phyloP scores from a whole-genome alignment of 1,284 basidiomycete genomes.

The Nidula niveotomentosa region DNA sequence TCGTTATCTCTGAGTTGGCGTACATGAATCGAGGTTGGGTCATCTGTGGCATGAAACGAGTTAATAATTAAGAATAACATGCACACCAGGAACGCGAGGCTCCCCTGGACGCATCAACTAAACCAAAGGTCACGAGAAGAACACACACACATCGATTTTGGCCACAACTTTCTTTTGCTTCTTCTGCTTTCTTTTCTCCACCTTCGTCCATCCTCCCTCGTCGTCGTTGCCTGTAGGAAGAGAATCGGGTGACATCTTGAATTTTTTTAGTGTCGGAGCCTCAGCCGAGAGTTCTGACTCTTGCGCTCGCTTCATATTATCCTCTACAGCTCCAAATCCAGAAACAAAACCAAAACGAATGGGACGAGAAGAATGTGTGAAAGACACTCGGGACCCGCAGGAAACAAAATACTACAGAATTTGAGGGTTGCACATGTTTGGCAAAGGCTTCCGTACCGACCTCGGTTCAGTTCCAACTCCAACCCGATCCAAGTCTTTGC shows the following conservation, averaged over 20 bases:
- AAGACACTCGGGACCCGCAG: too few species aligned
- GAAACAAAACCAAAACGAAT: too few species aligned
- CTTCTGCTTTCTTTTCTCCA: slow-evolving; percentile 77
- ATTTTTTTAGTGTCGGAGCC: slow-evolving; percentile 7
- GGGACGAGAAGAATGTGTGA: too few species aligned
- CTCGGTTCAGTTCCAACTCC: too few species aligned
- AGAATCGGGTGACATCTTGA: slow-evolving; percentile 1
- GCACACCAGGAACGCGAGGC: slow-evolving; percentile 1
- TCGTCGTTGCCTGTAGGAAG: slow-evolving; percentile 23
- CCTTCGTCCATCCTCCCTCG: slow-evolving; percentile 63
- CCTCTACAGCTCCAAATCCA: too few species aligned
- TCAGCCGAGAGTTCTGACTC: background rate
- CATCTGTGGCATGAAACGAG: slow-evolving; percentile 32
- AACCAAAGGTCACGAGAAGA: slow-evolving; percentile 6
- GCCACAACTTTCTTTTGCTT: slow-evolving; percentile 61
- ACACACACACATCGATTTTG: slow-evolving; percentile 58
- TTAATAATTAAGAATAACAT: slow-evolving; percentile 8
- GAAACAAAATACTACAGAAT: too few species aligned
- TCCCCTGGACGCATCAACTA: slow-evolving; percentile 6
- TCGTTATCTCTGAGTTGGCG: slow-evolving; percentile 69
- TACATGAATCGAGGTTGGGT: slow-evolving; percentile 80
- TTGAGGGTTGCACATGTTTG: too few species aligned
- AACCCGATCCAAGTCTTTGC: too few species aligned
- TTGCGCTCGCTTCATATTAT: slow-evolving; percentile 6
- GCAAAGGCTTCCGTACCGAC: too few species aligned